Evolutionary conservation across 2,329 filamentous ascomycete species (phyloP).

Genomic region (Arthrobotrys conoides): DNA sequence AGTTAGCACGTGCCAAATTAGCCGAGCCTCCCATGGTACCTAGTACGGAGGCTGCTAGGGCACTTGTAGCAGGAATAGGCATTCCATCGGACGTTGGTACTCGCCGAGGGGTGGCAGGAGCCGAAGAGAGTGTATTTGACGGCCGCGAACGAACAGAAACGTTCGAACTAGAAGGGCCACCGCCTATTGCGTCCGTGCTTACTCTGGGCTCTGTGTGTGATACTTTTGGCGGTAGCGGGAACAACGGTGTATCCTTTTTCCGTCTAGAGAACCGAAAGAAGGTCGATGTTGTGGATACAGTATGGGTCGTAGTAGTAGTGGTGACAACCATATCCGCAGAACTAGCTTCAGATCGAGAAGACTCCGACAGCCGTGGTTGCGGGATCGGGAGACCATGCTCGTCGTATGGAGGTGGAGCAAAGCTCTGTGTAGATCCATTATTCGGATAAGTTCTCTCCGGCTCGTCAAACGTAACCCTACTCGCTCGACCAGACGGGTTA

Average conservation of each 20-base stretch:
- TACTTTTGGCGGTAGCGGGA: constrained; percentile 87
- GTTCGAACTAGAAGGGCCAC: constrained; percentile 40
- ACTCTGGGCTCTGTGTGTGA: constrained; percentile 64
- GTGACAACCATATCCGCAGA: constrained; percentile 76
- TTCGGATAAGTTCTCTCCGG: constrained; percentile 70
- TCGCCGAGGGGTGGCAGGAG: constrained; percentile 38
- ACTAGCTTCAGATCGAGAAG: constrained; percentile 89
- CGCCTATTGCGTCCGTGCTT: constrained; percentile 46
- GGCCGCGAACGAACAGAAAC: constrained; percentile 36
- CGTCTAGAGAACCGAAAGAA: constrained; percentile 86
- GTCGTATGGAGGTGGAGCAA: constrained; percentile 73
- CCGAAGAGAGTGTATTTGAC: constrained; percentile 43
- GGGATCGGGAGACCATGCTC: constrained; percentile 77
- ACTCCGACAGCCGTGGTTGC: constrained; percentile 81
- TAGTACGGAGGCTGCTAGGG: constrained; percentile 67
- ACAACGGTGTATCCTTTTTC: constrained; percentile 82
- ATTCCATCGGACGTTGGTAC: constrained; percentile 48
- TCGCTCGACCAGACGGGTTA: constrained; percentile 70
- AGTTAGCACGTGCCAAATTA: constrained; percentile 73
- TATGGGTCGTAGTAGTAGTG: constrained; percentile 75
- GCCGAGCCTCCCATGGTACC: constrained; percentile 66
- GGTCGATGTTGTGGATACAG: constrained; percentile 75
- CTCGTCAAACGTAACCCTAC: constrained; percentile 75
- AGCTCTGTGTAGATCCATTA: constrained; percentile 67
- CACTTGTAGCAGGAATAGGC: constrained; percentile 62